These are phyloP conservation scores for Chrysosporium keratinophilum DNA, from an alignment of 2,329 filamentous ascomycete species.

Conservation along the genomic window DNA sequence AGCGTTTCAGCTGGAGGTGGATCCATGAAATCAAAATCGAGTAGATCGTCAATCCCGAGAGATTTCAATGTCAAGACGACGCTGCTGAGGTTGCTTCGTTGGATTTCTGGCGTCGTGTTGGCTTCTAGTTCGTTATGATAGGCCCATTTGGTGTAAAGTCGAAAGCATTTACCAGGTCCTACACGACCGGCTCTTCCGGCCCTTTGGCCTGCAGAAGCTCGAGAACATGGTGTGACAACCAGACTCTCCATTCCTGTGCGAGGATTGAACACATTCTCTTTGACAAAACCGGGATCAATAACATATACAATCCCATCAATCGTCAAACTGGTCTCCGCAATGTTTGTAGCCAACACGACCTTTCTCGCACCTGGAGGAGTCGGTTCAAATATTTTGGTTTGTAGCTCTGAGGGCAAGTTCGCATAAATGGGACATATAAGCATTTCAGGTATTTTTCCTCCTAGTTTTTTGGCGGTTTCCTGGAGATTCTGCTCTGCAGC, in stretches of 20 bases:
- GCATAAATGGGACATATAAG: slow-evolving; percentile 91
- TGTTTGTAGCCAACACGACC: slow-evolving; percentile 90
- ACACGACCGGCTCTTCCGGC: slow-evolving; percentile 88
- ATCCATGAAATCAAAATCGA: slow-evolving; percentile 95
- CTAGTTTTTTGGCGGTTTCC: slow-evolving; percentile 78
- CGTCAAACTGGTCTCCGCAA: slow-evolving; percentile 89
- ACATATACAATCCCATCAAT: slow-evolving; percentile 96
- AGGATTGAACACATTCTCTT: slow-evolving; percentile 89
- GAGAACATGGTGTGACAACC: slow-evolving; percentile 80
- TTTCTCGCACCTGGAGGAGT: slow-evolving; percentile 78
- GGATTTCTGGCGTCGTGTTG: slow-evolving; percentile 83
- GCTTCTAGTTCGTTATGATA: slow-evolving; percentile 94
- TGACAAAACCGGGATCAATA: slow-evolving; percentile 89
- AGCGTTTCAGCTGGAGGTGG: slow-evolving; percentile 81
- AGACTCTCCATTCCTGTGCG: slow-evolving; percentile 86
- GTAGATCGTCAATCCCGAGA: slow-evolving; percentile 79
- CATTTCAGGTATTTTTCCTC: slow-evolving; percentile 71
- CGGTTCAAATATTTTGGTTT: slow-evolving; percentile 88
- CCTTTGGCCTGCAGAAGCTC: slow-evolving; percentile 85
- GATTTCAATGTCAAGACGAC: slow-evolving; percentile 81
- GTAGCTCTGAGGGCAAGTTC: slow-evolving; percentile 79
- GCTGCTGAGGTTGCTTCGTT: slow-evolving; percentile 74
- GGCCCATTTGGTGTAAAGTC: slow-evolving; percentile 85
- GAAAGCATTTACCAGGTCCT: slow-evolving; percentile 83
- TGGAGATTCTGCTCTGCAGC: slow-evolving; percentile 71